Evolutionary conservation across 129 eudicot genomes (phyloP), one percentile per base, ranked within the genome.

Genomic region (Heracleum sosnowskyi): DNA sequence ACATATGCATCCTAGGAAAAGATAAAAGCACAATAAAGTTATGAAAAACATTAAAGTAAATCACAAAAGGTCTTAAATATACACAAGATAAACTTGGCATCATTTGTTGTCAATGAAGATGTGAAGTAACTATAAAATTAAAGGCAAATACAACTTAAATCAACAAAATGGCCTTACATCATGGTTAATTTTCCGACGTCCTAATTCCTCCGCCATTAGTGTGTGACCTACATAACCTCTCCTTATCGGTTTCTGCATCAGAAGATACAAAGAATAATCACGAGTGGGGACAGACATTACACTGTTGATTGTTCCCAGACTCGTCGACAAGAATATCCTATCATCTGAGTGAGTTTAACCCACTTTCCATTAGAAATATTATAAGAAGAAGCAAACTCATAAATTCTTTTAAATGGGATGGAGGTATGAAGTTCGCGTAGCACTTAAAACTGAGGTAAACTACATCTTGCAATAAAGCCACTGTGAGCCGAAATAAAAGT

Each of bases 171-270:
- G 80, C 51, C 98, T 90, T 92, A 96, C 99, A 73, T 84, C 89
- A 80, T 83, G 76, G 71, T 89, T 87, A 77, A 96, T 86, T 73
- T 78, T 92, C 55, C 93, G 86, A 17, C 89, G 84, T 74, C 99
- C 99, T 36, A 80, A 51, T 79, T 92, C 97, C 86, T 96, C 95
- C 83, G 92, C 93, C 97, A 90, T 90, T 55, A 92, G 87, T 36
- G 97, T 90, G 77, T 85, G 88, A 72, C 97, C 90, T 11, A 89
- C 82, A 45, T 86, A 88, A 78, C 99, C 99, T 76, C 88, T 96
- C 84, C 99, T 83, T 24, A 92, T 81, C 22, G 99, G 97, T 86
- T 89, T 96, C 97, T 96, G 97, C 91, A 88, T 72, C 69, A 76
- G 79, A 55, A 77, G 57, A 51, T 66, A 66, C 24, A 0, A 16